Evolutionary conservation across 1,284 basidiomycete genomes (phyloP), one percentile per base, ranked within the genome.

Genomic region (Ceratobasidium papillatum): DNA sequence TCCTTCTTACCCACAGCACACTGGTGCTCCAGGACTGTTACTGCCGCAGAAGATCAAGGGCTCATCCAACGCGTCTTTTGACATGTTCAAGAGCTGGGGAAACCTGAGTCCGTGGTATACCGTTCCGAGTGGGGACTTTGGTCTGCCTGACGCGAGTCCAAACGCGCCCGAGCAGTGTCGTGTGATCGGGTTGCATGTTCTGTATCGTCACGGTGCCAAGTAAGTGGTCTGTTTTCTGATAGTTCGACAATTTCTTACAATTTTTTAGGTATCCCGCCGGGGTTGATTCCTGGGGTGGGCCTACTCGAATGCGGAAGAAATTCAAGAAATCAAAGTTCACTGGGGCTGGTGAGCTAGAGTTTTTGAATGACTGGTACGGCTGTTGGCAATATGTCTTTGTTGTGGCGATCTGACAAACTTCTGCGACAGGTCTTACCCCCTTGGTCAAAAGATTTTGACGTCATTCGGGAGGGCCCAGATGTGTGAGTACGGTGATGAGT

Each of bases 1-100:
- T 0, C 92, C 94, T 7, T 83, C 86, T 5, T 91, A 93, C 76
- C 93, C 94, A 8, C 80, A 91, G 12, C 91, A 94, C 77, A 89
- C 89, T 0, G 90, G 88, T 14, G 88, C 90, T 19, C 85, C 90
- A 0, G 87, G 91, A 54, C 87, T 95, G 56, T 84, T 94, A 25
- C 82, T 81, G 17, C 80, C 79, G 0, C 81, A 82, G 2, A 76
- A 76, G 17, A 63, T 75, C 25, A 78, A 80, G 49, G 65, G 65
- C 34, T 32, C 47, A n/a, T 36, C 65, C 7, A 32, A 62, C 38
- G 59, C 30, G 45, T 68, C 65, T 2, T 84, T 84, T 78, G 80
- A 82, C 73, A 81, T 85, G 73, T 80, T 84, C 73, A 80, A 83
- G 74, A 79, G 83, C 73, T 85, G 84, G 84, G 85, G 84, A 34